Percentiles rank a stretch among this genome's conserved stretches.
phyloP scores from a whole-genome alignment of 495 filamentous ascomycete species.

The Lasiosphaeria hispida region DNA sequence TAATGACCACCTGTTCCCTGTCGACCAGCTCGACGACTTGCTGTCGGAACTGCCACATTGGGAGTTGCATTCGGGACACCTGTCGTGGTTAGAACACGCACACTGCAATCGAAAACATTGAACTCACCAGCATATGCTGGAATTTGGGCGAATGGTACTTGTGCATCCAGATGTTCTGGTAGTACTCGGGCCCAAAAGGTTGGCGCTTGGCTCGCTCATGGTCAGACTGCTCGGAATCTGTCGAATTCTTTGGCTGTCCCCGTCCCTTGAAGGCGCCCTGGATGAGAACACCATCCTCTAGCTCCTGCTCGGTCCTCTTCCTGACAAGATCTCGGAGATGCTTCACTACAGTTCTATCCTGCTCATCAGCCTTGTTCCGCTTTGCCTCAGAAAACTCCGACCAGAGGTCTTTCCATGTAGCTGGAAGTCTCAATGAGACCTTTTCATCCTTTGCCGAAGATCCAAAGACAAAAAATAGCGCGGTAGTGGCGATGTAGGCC shows the following conservation, averaged over 20 bases:
- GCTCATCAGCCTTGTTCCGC: conserved; percentile 63
- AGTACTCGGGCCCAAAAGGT: conserved; percentile 36
- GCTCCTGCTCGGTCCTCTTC: conserved; percentile 53
- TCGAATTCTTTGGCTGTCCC: conserved; percentile 44
- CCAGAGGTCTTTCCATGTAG: conserved; percentile 83
- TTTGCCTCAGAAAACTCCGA: conserved; percentile 68
- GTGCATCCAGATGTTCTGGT: conserved; percentile 66
- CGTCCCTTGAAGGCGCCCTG: conserved; percentile 69
- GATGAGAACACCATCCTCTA: conserved; percentile 73
- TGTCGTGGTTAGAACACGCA: conserved; percentile 21
- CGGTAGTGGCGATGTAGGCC: conserved; percentile 76
- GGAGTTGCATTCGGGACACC: conserved; percentile 66
- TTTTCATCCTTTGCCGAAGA: conserved; percentile 81
- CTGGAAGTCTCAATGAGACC: conserved; percentile 71
- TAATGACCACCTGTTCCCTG: conserved; percentile 75
- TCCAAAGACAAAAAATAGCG: conserved; percentile 75
- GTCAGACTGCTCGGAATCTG: conserved; percentile 44
- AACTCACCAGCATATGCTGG: conserved; percentile 55
- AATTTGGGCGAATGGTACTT: conserved; percentile 62
- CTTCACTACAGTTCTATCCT: conserved; percentile 63
- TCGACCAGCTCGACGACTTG: conserved; percentile 73
- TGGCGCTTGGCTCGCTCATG: conserved; percentile 36
- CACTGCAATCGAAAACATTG: conserved; percentile 8
- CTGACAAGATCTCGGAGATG: conserved; percentile 61
- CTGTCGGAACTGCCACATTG: conserved; percentile 82